phyloP scores from a whole-genome alignment of 176 grass and related monocot genomes.

The Areca catechu region DNA sequence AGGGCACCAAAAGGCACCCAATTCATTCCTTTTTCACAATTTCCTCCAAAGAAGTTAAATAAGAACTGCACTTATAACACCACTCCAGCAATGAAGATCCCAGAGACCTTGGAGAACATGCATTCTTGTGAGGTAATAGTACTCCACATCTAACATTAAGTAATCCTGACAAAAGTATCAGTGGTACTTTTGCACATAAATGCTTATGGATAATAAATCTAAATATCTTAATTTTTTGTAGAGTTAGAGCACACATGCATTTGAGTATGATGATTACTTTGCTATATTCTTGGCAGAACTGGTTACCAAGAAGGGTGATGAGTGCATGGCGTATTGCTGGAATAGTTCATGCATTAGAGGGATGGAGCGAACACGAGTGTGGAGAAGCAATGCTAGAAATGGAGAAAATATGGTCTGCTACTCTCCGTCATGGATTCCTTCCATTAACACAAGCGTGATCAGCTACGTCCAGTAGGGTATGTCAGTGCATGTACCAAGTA shows the following conservation, averaged over 20 bases:
- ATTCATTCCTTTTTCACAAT: conserved; percentile 69
- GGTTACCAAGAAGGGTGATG: conserved; percentile 91
- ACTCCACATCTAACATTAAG: no score
- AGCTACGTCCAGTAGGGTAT: neutral
- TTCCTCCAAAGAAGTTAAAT: conserved; percentile 46
- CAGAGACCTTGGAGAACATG: conserved; percentile 65
- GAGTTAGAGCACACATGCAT: no score
- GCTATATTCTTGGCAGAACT: conserved; percentile 47
- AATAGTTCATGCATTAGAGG: conserved; percentile 75
- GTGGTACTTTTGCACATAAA: no score
- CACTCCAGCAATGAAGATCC: conserved; percentile 64
- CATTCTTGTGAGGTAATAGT: no score
- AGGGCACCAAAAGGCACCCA: conserved; percentile 59
- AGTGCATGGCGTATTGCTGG: conserved; percentile 72
- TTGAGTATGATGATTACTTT: no score
- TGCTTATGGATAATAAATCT: no score
- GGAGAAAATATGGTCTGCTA: conserved; percentile 57
- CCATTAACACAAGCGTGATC: conserved; percentile 32
- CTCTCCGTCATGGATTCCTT: conserved; percentile 57
- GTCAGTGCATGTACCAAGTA: neutral
- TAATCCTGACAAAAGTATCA: no score
- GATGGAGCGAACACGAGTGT: conserved; percentile 54
- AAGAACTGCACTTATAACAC: conserved; percentile 56
- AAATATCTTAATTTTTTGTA: no score
- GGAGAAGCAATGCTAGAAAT: conserved; percentile 54